Percentiles rank a stretch among this genome's conserved stretches.
Conservation (phyloP, 495 filamentous ascomycete genomes). For the Acidomyces sp. region DNA sequence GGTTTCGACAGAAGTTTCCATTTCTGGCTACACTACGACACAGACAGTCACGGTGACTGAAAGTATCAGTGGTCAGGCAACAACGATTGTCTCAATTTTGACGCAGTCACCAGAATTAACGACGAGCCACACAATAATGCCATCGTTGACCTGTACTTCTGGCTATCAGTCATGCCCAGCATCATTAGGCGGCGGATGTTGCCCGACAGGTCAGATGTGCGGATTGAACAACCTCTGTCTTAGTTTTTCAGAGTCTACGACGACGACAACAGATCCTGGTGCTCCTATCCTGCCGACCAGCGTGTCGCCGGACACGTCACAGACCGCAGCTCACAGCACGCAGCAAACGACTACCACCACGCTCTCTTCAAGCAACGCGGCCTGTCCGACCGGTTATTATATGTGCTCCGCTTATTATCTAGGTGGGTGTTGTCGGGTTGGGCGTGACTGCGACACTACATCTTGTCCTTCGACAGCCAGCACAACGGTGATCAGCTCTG, state of each 20-base stretch:
- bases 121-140: constrained; percentile 18
- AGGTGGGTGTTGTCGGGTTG: constrained; percentile 69
- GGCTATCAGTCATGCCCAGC: constrained; percentile 40
- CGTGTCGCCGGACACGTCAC: constrained; percentile 16
- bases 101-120: constrained; percentile 5
- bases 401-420: constrained; percentile 51
- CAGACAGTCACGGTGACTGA: constrained; percentile 10
- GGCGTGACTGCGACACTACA: constrained; percentile 65
- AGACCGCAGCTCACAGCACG: constrained; percentile 8
- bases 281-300: constrained; percentile 44
- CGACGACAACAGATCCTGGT: constrained; percentile 20
- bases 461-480: constrained; percentile 38
- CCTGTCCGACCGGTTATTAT: constrained; percentile 65
- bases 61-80: constrained; percentile 5
- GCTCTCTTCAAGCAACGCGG: constrained; percentile 22
- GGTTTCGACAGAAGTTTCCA: neutral
- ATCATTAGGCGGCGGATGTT: constrained; percentile 30
- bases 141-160: constrained; percentile 36
- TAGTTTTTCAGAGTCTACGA: constrained; percentile 4
- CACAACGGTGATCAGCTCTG: constrained; percentile 46
- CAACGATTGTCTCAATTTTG: constrained; percentile 5
- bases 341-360: constrained; percentile 2
- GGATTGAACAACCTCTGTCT: constrained; percentile 17
- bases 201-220: constrained; percentile 27
- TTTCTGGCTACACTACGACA: constrained; percentile 11